phyloP scores from a whole-genome alignment of 1,284 basidiomycete species.

The Boletellus deceptivus region DNA sequence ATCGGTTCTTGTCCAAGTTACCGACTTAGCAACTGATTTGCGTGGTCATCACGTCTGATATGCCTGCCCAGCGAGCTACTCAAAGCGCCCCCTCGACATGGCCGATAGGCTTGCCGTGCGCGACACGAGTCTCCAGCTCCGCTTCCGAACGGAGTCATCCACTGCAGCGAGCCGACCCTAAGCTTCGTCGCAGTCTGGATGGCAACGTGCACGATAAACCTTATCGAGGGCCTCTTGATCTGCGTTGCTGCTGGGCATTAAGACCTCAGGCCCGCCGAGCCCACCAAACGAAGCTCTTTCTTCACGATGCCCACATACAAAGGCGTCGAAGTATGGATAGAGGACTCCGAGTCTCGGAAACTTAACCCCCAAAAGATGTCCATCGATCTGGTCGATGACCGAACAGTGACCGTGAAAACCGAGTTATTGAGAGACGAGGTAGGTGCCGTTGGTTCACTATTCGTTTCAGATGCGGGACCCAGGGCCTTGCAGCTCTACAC shows the following conservation, averaged over 20 bases:
- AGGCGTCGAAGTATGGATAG: constrained; percentile 18
- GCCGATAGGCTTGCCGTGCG: no score
- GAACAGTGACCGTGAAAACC: constrained; percentile 6
- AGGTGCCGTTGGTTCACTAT: not conserved
- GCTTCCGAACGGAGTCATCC: no score
- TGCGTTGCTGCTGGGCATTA: not conserved
- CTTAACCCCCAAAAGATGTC: constrained; percentile 1
- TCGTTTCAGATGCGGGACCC: not conserved
- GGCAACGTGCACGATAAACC: constrained; percentile 3
- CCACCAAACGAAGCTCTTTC: not conserved
- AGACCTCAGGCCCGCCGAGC: not conserved
- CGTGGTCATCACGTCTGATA: no score
- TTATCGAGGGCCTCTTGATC: not conserved
- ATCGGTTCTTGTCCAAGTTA: no score
- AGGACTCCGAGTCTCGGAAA: constrained; percentile 12
- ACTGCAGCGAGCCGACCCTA: no score
- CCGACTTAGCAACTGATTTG: no score
- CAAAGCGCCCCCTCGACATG: no score
- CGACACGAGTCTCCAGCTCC: no score
- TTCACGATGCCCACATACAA: constrained; percentile 17
- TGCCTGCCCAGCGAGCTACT: no score
- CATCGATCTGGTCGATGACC: constrained; percentile 17
- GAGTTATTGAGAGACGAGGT: constrained; percentile 16
- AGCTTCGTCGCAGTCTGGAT: not conserved
- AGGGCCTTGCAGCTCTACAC: constrained; percentile 11